A percentile compares a stretch with the other conserved stretches of the same genome.
Conservation (phyloP, 805 yeast species). For the Candida bentonensis region DNA sequence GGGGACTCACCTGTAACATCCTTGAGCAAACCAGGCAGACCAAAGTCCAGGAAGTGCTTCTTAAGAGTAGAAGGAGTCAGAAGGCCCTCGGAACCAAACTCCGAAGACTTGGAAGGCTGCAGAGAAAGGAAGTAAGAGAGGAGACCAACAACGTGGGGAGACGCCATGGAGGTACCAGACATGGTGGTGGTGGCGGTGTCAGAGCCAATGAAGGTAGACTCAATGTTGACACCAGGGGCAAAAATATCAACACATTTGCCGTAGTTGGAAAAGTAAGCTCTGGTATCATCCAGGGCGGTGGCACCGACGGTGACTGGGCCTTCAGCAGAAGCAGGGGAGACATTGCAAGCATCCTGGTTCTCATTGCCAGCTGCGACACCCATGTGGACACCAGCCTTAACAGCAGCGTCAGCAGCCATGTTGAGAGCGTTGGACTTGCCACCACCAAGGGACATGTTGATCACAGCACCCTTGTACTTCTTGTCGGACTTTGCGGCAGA, state of each 20-base stretch:
- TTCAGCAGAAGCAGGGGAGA: conserved; percentile 48
- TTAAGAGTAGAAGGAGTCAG: conserved; percentile 37
- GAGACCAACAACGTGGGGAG: conserved; percentile 46
- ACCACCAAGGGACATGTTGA: conserved; percentile 51
- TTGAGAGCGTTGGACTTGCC: conserved; percentile 43
- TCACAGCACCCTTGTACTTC: conserved; percentile 43
- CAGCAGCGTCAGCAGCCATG: conserved; percentile 43
- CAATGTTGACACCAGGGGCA: conserved; percentile 43
- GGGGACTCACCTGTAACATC: conserved; percentile 34
- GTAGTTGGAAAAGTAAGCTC: conserved; percentile 40
- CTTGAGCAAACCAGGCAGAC: conserved; percentile 30
- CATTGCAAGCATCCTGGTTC: conserved; percentile 43
- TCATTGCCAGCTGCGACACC: conserved; percentile 56
- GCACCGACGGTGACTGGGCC: conserved; percentile 40
- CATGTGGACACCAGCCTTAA: conserved; percentile 39
- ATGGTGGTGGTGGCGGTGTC: conserved; percentile 35
- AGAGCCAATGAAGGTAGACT: conserved; percentile 42
- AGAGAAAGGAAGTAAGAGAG: conserved; percentile 42
- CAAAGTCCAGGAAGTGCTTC: conserved; percentile 31
- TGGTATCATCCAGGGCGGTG: conserved; percentile 29
- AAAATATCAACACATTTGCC: conserved; percentile 40
- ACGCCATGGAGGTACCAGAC: conserved; percentile 54
- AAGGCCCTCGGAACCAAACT: conserved; percentile 27
- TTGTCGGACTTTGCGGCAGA: conserved; percentile 25
- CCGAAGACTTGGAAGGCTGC: conserved; percentile 36